A percentile compares a stretch with the other conserved stretches of the same genome.
Evolutionary conservation across 2,329 filamentous ascomycete species (phyloP).

Genomic region (Fusarium aywerte): DNA sequence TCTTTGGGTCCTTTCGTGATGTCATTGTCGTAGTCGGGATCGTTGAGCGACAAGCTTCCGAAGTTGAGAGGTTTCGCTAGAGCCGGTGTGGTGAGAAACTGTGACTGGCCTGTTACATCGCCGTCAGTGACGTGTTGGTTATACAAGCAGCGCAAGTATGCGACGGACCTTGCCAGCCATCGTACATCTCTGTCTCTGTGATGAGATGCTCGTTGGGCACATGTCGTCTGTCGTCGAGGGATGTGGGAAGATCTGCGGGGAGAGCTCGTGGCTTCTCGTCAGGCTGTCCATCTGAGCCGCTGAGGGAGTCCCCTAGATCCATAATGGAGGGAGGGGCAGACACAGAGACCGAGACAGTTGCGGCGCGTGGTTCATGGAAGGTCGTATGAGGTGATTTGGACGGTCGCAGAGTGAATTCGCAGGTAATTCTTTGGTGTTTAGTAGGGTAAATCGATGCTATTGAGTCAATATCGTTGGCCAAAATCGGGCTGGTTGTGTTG

Average conservation of each 20-base stretch:
- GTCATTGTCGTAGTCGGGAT: conserved; percentile 76
- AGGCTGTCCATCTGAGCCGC: conserved; percentile 54
- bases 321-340: conserved; percentile 61
- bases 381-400: conserved; percentile 11
- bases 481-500: conserved; percentile 23
- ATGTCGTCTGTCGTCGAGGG: conserved; percentile 85
- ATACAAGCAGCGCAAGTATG: conserved; percentile 33
- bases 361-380: conserved; percentile 50
- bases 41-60: conserved; percentile 82
- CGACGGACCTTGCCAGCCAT: conserved; percentile 90
- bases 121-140: conserved; percentile 44
- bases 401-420: conserved; percentile 5
- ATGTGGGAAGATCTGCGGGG: conserved; percentile 88
- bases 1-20: conserved; percentile 69
- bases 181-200: conserved; percentile 94
- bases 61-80: conserved; percentile 87
- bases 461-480: conserved; percentile 8
- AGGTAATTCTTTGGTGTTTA: neutral
- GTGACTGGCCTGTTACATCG: conserved; percentile 79
- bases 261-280: conserved; percentile 63
- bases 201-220: conserved; percentile 71
- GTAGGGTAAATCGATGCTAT: neutral
- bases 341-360: conserved; percentile 43
- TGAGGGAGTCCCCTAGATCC: conserved; percentile 66
- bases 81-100: conserved; percentile 89